Conservation (phyloP, 202 grass and related monocot species). For the Zizania palustris region DNA sequence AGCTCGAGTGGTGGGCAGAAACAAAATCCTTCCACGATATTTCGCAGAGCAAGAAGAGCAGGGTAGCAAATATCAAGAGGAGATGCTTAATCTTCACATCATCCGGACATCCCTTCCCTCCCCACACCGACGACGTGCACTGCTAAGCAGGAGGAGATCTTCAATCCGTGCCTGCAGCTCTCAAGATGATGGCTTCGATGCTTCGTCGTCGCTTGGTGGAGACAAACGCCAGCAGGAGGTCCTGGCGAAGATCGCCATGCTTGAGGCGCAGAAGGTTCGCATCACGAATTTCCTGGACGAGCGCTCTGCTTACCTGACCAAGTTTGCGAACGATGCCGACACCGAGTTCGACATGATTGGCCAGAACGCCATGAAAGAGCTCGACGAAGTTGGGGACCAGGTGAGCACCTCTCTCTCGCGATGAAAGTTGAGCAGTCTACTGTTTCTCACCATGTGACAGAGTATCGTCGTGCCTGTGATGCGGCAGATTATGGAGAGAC, state of each 20-base stretch:
- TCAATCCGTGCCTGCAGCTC: constrained; percentile 43
- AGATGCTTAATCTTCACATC: constrained; percentile 73
- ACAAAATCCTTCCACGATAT: constrained; percentile 36
- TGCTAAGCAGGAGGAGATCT: constrained; percentile 46
- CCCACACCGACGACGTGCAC: constrained; percentile 14
- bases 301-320: constrained; percentile 68
- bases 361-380: constrained; percentile 76
- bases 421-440: constrained; percentile 9
- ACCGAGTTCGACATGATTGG: constrained; percentile 78
- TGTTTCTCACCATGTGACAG: constrained; percentile 35
- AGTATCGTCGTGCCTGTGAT: constrained; percentile 37
- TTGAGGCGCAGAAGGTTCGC: constrained; percentile 81
- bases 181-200: constrained; percentile 46
- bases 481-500: constrained; percentile 75
- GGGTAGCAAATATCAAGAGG: constrained; percentile 38
- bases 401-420: constrained; percentile 46
- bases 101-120: constrained; percentile 51
- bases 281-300: constrained; percentile 79
- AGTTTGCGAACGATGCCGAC: constrained; percentile 81
- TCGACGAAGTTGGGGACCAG: constrained; percentile 70
- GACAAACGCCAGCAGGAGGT: constrained; percentile 72
- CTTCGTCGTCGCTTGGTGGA: constrained; percentile 41
- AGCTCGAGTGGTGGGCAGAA: constrained; percentile 44
- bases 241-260: constrained; percentile 74
- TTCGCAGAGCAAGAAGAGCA: constrained; percentile 41